Conservation (phyloP, 1,284 basidiomycete species). For the Leccinum fallax region DNA sequence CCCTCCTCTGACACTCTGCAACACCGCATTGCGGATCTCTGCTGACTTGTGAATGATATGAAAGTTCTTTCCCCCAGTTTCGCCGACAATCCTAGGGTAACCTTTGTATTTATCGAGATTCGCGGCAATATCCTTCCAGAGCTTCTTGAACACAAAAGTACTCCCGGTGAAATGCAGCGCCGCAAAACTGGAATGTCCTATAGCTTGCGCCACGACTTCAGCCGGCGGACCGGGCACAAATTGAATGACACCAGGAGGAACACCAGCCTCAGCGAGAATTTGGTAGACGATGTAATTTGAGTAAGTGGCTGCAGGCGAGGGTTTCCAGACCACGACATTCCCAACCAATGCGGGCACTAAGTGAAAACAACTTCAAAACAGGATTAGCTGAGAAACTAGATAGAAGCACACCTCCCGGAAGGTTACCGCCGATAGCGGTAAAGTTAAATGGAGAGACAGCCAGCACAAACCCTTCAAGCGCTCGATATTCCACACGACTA, state of each 20-base stretch:
- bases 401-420: conserved; percentile 62
- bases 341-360: conserved; percentile 90
- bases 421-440: conserved; percentile 95
- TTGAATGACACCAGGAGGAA: conserved; percentile 95
- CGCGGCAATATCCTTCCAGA: conserved; percentile 94
- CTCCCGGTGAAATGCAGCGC: conserved; percentile 97
- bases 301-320: conserved; percentile 93
- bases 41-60: conserved; percentile 91
- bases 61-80: conserved; percentile 99
- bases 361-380: conserved; percentile 5
- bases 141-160: conserved; percentile 89
- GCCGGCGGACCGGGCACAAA: conserved; percentile 90
- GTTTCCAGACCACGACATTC: conserved; percentile 97
- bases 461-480: conserved; percentile 96
- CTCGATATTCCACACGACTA: conserved; percentile 93
- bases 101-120: conserved; percentile 86
- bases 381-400: conserved; percentile 1
- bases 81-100: conserved; percentile 96
- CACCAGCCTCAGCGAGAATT: conserved; percentile 91
- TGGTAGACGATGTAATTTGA: conserved; percentile 94
- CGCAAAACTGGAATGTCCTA: conserved; percentile 81
- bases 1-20: conserved; percentile 87
- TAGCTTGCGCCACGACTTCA: conserved; percentile 80
- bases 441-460: conserved; percentile 99
- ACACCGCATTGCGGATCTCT: conserved; percentile 84